Conservation (phyloP, 2,329 filamentous ascomycete genomes). For the Alternaria arbusti region DNA sequence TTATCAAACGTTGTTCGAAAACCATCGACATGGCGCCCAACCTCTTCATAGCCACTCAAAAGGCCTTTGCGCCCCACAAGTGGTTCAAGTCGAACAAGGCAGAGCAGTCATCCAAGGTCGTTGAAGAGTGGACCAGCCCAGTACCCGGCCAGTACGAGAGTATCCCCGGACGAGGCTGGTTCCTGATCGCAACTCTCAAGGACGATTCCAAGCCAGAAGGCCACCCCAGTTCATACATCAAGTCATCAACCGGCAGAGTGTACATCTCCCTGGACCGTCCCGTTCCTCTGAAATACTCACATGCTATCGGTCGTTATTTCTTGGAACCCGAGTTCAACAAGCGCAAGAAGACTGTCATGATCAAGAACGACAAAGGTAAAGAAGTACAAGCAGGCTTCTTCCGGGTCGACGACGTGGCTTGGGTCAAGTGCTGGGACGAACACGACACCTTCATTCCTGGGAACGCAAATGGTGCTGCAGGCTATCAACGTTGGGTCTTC, state of each 20-base stretch:
- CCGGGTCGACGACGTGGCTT: conserved; percentile 57
- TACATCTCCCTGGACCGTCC: conserved; percentile 41
- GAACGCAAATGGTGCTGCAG: conserved; percentile 31
- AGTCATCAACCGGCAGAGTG: conserved; percentile 16
- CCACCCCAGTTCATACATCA: conserved; percentile 21
- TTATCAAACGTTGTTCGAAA: background rate
- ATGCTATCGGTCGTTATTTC: conserved; percentile 57
- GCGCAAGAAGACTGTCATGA: conserved; percentile 53
- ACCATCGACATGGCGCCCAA: conserved; percentile 56
- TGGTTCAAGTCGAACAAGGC: conserved; percentile 55
- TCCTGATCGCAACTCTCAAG: conserved; percentile 53
- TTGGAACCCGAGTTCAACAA: conserved; percentile 56
- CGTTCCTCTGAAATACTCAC: conserved; percentile 54
- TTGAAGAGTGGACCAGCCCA: conserved; percentile 57
- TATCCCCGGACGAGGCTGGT: conserved; percentile 58
- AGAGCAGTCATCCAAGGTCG: conserved; percentile 49
- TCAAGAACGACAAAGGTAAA: conserved; percentile 49
- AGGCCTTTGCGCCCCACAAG: conserved; percentile 56
- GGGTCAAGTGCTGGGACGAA: conserved; percentile 59
- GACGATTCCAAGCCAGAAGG: conserved; percentile 31
- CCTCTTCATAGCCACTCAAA: conserved; percentile 58
- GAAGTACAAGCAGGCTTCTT: conserved; percentile 55
- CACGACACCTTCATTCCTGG: conserved; percentile 59
- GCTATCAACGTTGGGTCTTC: conserved; percentile 57
- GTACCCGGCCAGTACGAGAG: conserved; percentile 58